phyloP scores from a whole-genome alignment of 1,139 yeast genomes.

The Scheffersomyces insectosa region DNA sequence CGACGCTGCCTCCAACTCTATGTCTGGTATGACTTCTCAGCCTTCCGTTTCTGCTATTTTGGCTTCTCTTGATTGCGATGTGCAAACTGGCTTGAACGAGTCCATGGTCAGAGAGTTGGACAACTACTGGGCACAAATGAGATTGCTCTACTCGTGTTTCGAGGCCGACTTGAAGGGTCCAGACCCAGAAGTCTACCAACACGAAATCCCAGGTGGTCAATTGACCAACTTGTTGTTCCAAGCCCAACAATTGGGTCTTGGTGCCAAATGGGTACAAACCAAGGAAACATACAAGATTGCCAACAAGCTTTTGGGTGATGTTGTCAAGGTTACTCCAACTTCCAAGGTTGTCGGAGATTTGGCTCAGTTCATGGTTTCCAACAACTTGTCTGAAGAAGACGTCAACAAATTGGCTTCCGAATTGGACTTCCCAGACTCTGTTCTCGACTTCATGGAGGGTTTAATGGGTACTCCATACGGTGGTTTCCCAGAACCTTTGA shows the following conservation, averaged over 20 bases:
- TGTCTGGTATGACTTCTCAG: slow-evolving; percentile 98
- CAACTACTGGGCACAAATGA: slow-evolving; percentile 98
- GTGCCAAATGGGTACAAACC: slow-evolving; percentile 94
- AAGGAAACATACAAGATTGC: slow-evolving; percentile 92
- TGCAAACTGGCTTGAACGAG: slow-evolving; percentile 72
- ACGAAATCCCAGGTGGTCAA: slow-evolving; percentile 99
- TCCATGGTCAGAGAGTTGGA: slow-evolving; percentile 78
- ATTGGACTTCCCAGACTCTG: slow-evolving; percentile 97
- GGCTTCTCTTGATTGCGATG: slow-evolving; percentile 87
- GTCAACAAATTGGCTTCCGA: slow-evolving; percentile 83
- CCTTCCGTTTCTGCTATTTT: slow-evolving; percentile 92
- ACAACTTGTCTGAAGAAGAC: slow-evolving; percentile 82
- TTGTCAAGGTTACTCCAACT: slow-evolving; percentile 98
- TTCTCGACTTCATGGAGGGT: slow-evolving; percentile 97
- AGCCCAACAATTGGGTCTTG: slow-evolving; percentile 97
- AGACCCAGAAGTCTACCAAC: slow-evolving; percentile 97
- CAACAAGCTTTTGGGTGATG: slow-evolving; percentile 86
- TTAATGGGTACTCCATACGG: slow-evolving; percentile 99
- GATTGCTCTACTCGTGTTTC: slow-evolving; percentile 92
- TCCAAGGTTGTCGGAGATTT: slow-evolving; percentile 98
- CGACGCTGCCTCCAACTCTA: slow-evolving; percentile 94
- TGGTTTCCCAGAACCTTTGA: slow-evolving; percentile 98
- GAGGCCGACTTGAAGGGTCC: slow-evolving; percentile 99
- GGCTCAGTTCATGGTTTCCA: slow-evolving; percentile 98
- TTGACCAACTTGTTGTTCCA: slow-evolving; percentile 96